Evolutionary conservation across 305 asterid species (phyloP), one percentile per base, ranked within the genome.

Genomic region (Plantago rigida): DNA sequence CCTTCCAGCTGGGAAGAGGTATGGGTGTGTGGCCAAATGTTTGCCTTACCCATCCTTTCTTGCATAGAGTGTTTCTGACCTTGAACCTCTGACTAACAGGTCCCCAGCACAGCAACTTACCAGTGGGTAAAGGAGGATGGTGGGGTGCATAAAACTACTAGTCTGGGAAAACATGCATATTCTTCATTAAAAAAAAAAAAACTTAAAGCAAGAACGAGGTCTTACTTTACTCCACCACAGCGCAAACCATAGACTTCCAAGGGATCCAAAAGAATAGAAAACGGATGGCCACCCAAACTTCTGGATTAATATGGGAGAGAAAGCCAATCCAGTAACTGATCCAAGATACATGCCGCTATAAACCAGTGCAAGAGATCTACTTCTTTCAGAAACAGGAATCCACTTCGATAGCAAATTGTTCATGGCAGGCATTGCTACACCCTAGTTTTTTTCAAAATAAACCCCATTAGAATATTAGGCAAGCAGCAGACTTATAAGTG

Each of bases 351-450:
- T 92, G 71, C 99, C 99, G 28, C 99, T 92, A 83, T 92, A 92
- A 17, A 87, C 98, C 49, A 91, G 82, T 14, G 94, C 89, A 61
- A 91, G 90, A 60, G 96, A 91, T 83, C 97, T 84, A 93, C 99
- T 92, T 79, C 99, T 87, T 80, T 92, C 99, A 0, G 97, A 84
- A 69, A 92, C 94, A 14, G 96, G 98, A 79, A 91, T 73, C 96
- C 98, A 91, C 68, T 86, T 87, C 46, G 96, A 91, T 53, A 91
- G 73, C 72, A 91, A 68, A 78, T 89, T 92, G 66, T 89, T 92
- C 99, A 92, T 92, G 62, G 99, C 95, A 77, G 97, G 99, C 97
- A 92, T 92, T 31, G 99, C 97, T 51, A 89, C 99, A 70, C 99
- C 99, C 99, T 92, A 87, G 36, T 60, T 51, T 9, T 63, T 64